Percentiles rank a stretch among this genome's conserved stretches.
These are phyloP conservation scores for Dalechampia spathulata DNA, from an alignment of 441 rosid species.

Conservation along the genomic window DNA sequence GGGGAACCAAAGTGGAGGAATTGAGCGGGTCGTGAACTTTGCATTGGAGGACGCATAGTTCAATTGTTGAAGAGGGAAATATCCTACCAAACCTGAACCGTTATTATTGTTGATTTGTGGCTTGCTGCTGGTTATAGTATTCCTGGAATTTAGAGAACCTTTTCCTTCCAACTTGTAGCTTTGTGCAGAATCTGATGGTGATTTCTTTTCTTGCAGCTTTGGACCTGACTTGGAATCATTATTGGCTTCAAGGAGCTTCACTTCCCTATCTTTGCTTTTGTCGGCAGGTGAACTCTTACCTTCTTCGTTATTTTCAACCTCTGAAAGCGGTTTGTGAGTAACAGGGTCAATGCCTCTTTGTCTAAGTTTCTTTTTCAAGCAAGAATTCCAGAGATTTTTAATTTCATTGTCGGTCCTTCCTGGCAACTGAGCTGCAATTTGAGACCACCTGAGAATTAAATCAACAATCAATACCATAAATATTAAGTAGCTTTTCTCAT, in stretches of 20 bases:
- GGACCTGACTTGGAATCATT: conserved; percentile 7
- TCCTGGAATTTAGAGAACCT: no score
- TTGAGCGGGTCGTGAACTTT: conserved; percentile 23
- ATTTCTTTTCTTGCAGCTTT: conserved; percentile 19
- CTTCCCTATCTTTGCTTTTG: conserved; percentile 25
- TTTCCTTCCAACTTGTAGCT: no score
- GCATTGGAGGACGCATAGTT: conserved; percentile 40
- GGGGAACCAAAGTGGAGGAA: conserved; percentile 31
- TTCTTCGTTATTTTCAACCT: conserved; percentile 38
- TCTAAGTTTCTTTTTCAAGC: conserved; percentile 84
- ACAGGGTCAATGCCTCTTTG: conserved; percentile 90
- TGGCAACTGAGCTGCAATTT: conserved; percentile 80
- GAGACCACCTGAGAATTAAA: conserved; percentile 78
- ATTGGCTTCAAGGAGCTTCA: conserved; percentile 25
- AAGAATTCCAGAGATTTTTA: conserved; percentile 88
- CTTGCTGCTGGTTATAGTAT: conserved; percentile 22
- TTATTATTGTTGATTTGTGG: no score
- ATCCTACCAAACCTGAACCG: conserved; percentile 30
- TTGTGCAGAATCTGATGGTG: conserved; percentile 17
- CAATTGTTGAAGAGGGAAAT: conserved; percentile 39
- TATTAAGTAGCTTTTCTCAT: neutral
- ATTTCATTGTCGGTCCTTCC: conserved; percentile 97
- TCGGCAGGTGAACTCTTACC: conserved; percentile 29
- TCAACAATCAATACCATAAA: neutral
- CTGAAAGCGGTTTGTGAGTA: conserved; percentile 75